These are phyloP conservation scores for Isabelozyma pseudorhagii DNA, from an alignment of 805 yeast genomes.

Conservation along the genomic window DNA sequence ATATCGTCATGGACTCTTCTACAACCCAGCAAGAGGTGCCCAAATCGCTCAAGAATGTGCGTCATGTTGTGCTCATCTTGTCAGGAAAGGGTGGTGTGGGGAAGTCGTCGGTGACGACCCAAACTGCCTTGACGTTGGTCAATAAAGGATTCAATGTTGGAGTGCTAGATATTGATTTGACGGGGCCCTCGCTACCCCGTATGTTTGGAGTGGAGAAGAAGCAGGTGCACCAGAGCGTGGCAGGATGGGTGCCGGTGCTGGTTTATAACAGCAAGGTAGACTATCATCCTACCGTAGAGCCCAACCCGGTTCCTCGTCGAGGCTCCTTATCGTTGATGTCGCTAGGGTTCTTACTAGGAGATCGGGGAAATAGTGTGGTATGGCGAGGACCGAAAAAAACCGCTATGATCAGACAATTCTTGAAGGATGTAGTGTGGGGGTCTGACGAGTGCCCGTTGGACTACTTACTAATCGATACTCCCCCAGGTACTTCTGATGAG, in stretches of 20 bases:
- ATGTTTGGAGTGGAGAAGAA: constrained; percentile 87
- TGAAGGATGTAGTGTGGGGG: constrained; percentile 91
- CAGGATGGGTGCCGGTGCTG: constrained; percentile 91
- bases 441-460: constrained; percentile 48
- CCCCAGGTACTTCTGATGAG: constrained; percentile 98
- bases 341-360: constrained; percentile 78
- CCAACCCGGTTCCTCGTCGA: constrained; percentile 18
- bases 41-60: constrained; percentile 45
- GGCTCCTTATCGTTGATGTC: constrained; percentile 68
- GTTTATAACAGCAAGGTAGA: constrained; percentile 17
- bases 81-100: constrained; percentile 99
- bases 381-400: constrained; percentile 99
- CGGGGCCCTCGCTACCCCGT: constrained; percentile 95
- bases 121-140: constrained; percentile 79
- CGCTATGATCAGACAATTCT: constrained; percentile 93
- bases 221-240: constrained; percentile 75
- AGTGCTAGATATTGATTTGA: constrained; percentile 88
- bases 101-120: constrained; percentile 93
- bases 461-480: constrained; percentile 88
- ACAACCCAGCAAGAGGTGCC: constrained; percentile 20
- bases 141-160: constrained; percentile 80
- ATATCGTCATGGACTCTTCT: constrained; percentile 1
- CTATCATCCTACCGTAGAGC: not conserved
- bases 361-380: constrained; percentile 86
- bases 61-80: constrained; percentile 75